A percentile compares a stretch with the other conserved stretches of the same genome.
These are phyloP conservation scores for Scortechinia acanthostroma DNA, from an alignment of 2,329 filamentous ascomycete species.

Conservation along the genomic window DNA sequence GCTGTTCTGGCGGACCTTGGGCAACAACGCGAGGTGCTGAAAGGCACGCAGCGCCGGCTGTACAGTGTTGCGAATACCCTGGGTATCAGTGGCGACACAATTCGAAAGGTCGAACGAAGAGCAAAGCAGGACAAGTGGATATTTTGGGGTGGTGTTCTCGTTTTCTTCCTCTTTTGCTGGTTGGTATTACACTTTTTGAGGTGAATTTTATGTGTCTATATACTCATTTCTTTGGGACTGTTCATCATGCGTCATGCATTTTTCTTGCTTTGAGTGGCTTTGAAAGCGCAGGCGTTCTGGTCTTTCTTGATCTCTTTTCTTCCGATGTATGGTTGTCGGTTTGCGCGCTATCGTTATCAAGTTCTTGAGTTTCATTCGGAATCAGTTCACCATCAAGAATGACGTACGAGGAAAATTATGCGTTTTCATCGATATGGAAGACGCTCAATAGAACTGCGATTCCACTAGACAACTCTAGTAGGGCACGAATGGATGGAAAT, in stretches of 20 bases:
- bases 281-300: not conserved
- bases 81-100: slow-evolving; percentile 62
- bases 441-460: no score
- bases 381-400: no score
- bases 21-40: slow-evolving; percentile 61
- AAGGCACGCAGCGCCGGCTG: slow-evolving; percentile 57
- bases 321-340: no score
- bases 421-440: no score
- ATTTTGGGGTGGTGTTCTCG: slow-evolving; percentile 55
- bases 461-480: no score
- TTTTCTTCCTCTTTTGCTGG: slow-evolving; percentile 62
- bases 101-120: slow-evolving; percentile 61
- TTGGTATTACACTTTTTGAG: slow-evolving; percentile 54
- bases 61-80: slow-evolving; percentile 63
- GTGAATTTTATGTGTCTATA: no score
- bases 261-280: not conserved
- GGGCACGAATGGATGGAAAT: no score
- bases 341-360: no score
- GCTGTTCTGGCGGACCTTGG: slow-evolving; percentile 58
- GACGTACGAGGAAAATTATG: no score
- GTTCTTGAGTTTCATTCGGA: no score
- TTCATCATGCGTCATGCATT: not conserved
- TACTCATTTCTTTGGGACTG: no score
- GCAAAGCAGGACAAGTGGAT: slow-evolving; percentile 69
- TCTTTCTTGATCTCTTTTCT: no score